phyloP scores from a whole-genome alignment of 352 stramenopile species.

The Globisporangium megalacanthum region DNA sequence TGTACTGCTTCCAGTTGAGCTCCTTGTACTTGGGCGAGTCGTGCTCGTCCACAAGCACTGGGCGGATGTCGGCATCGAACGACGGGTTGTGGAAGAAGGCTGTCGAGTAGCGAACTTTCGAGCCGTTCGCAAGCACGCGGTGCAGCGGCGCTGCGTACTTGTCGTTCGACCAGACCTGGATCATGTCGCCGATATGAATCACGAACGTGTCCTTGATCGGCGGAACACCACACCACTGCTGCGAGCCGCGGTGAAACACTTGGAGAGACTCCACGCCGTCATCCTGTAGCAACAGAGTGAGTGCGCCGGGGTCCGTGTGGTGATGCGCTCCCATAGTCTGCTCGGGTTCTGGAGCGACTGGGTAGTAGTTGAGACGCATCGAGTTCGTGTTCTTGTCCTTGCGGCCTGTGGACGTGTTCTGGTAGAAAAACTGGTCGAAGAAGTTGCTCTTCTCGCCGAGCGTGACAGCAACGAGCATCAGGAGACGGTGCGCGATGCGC shows the following conservation, averaged over 20 bases:
- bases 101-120: slow-evolving; percentile 16
- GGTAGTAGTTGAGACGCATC: slow-evolving; percentile 91
- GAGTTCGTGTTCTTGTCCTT: slow-evolving; percentile 87
- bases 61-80: slow-evolving; percentile 32
- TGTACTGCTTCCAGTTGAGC: slow-evolving; percentile 69
- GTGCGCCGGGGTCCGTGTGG: slow-evolving; percentile 42
- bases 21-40: slow-evolving; percentile 30
- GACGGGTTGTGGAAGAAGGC: slow-evolving; percentile 28
- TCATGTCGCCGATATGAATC: slow-evolving; percentile 58
- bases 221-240: slow-evolving; percentile 33
- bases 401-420: too few species aligned
- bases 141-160: slow-evolving; percentile 35
- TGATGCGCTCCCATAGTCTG: slow-evolving; percentile 31
- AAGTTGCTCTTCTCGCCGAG: slow-evolving; percentile 22
- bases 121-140: slow-evolving; percentile 23
- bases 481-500: slow-evolving; percentile 23
- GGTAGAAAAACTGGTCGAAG: slow-evolving; percentile 37
- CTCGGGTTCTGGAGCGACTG: slow-evolving; percentile 23
- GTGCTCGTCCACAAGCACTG: slow-evolving; percentile 30
- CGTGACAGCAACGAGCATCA: slow-evolving; percentile 31
- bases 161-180: slow-evolving; percentile 44
- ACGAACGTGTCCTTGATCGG: slow-evolving; percentile 34
- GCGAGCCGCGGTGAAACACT: slow-evolving; percentile 27
- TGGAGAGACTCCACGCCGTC: slow-evolving; percentile 41
- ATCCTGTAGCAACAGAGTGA: slow-evolving; percentile 47